These are phyloP conservation scores for Penicillium sp. DNA, from an alignment of 2,329 filamentous ascomycete genomes.

Conservation along the genomic window DNA sequence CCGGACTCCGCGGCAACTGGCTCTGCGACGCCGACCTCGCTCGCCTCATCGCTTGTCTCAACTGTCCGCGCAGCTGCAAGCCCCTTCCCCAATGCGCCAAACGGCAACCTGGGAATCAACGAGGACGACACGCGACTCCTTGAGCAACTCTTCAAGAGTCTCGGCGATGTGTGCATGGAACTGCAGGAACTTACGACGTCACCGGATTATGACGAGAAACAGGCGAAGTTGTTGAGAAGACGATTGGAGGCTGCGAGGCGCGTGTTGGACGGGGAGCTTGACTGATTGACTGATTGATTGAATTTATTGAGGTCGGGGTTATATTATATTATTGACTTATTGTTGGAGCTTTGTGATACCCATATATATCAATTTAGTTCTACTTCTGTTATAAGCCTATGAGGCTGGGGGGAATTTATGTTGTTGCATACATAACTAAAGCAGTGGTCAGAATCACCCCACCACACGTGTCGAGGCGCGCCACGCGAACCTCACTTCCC, in stretches of 20 bases:
- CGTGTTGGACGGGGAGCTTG: conserved; percentile 71
- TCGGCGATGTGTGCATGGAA: conserved; percentile 55
- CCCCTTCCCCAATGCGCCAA: conserved; percentile 28
- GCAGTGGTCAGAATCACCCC: neutral
- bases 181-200: conserved; percentile 54
- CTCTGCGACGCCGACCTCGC: conserved; percentile 38
- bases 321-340: neutral
- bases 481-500: conserved; percentile 1
- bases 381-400: neutral
- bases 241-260: conserved; percentile 76
- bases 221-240: conserved; percentile 67
- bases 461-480: conserved; percentile 14
- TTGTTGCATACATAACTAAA: neutral
- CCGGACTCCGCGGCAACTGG: conserved; percentile 33
- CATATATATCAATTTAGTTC: conserved; percentile 12
- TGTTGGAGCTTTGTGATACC: conserved; percentile 19
- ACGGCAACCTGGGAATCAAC: conserved; percentile 43
- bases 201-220: conserved; percentile 60
- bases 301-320: neutral
- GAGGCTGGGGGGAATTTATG: neutral
- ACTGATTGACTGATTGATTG: conserved; percentile 18
- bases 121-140: conserved; percentile 62
- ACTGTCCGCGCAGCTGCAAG: conserved; percentile 42
- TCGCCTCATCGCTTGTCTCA: conserved; percentile 44
- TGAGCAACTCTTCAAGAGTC: conserved; percentile 58